Conservation (phyloP, 2,329 filamentous ascomycete species). For the Sclerotinia borealis region DNA sequence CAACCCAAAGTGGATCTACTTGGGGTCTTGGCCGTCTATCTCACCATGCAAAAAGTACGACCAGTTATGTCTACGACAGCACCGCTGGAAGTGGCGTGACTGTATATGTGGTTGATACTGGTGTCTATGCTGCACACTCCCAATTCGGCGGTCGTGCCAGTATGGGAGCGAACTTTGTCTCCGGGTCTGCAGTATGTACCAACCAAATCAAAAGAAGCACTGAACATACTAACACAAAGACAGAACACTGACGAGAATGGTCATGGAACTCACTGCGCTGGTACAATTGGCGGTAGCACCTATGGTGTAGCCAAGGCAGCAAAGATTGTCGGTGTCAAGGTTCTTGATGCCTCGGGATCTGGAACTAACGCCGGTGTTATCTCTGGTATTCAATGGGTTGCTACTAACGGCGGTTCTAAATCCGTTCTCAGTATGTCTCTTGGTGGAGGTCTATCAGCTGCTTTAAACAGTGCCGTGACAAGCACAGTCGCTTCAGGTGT, state of each 20-base stretch:
- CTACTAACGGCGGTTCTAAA: conserved; percentile 20
- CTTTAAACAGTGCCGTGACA: conserved; percentile 46
- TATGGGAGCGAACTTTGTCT: conserved; percentile 32
- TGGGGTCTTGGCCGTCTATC: conserved; percentile 34
- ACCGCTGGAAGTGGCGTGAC: conserved; percentile 32
- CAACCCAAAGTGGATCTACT: conserved; percentile 25
- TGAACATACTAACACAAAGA: conserved; percentile 1
- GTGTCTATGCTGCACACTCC: conserved; percentile 31
- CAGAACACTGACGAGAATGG: conserved; percentile 35
- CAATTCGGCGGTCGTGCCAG: conserved; percentile 35
- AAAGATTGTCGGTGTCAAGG: conserved; percentile 37
- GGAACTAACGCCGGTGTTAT: conserved; percentile 35
- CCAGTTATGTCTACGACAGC: conserved; percentile 32
- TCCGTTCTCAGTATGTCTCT: conserved; percentile 52
- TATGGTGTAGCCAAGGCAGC: conserved; percentile 39
- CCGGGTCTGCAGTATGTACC: conserved; percentile 23
- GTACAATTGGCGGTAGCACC: conserved; percentile 32
- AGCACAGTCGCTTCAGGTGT: conserved; percentile 42
- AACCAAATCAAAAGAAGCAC: conserved; percentile 2
- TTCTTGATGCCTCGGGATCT: conserved; percentile 30
- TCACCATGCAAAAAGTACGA: conserved; percentile 23
- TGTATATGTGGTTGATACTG: conserved; percentile 36
- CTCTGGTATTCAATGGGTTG: conserved; percentile 35
- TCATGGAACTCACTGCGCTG: conserved; percentile 40
- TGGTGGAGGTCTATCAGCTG: conserved; percentile 39